Conservation (phyloP, 331 rosid species). For the Arachis monticola region DNA sequence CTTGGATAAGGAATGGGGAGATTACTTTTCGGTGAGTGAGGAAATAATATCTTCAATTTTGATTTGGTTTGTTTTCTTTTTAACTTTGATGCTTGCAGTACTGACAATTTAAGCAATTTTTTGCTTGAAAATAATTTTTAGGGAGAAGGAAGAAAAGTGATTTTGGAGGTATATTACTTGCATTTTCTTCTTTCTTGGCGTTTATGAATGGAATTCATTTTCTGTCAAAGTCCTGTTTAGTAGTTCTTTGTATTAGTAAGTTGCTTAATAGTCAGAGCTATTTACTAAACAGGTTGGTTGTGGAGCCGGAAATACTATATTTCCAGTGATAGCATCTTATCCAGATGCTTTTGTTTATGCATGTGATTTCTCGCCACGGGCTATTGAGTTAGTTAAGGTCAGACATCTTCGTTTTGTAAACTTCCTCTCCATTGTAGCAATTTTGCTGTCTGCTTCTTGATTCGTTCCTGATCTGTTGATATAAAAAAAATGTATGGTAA, state of each 20-base stretch:
- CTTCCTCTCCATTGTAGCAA: constrained; percentile 10
- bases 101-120: constrained; percentile 29
- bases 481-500: background rate
- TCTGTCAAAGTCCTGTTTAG: constrained; percentile 19
- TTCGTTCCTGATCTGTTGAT: constrained; percentile 20
- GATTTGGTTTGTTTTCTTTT: constrained; percentile 7
- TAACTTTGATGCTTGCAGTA: constrained; percentile 1
- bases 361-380: constrained; percentile 92
- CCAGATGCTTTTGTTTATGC: constrained; percentile 82
- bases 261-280: constrained; percentile 25
- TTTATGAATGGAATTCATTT: constrained; percentile 6
- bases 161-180: constrained; percentile 71
- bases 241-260: constrained; percentile 24
- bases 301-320: constrained; percentile 93
- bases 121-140: constrained; percentile 32
- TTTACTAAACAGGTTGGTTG: constrained; percentile 72
- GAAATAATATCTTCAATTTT: constrained; percentile 20
- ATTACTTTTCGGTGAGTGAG: constrained; percentile 74
- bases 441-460: constrained; percentile 25
- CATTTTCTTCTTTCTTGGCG: background rate
- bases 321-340: constrained; percentile 75
- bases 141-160: constrained; percentile 67
- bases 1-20: constrained; percentile 98
- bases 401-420: constrained; percentile 27
- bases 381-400: constrained; percentile 89